Evolutionary conservation across 768 basidiomycete genomes (phyloP).

Genomic region (Termitomyces heimii): DNA sequence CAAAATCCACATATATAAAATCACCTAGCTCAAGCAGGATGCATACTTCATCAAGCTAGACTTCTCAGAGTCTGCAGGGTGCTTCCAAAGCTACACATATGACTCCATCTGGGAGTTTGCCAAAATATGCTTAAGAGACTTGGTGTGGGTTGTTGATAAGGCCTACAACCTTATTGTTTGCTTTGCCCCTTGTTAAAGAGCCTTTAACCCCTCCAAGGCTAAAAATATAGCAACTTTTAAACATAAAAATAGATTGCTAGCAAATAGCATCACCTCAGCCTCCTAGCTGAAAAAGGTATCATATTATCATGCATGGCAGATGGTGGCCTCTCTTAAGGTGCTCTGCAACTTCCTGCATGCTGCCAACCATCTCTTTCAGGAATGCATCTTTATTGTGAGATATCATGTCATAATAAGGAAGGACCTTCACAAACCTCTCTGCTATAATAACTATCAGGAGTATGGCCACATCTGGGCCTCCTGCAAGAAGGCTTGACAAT

Average conservation of each 20-base stretch:
- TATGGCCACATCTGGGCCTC: not conserved
- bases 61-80: not conserved
- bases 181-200: not conserved
- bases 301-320: not conserved
- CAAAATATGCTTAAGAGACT: not conserved
- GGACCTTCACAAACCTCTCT: not conserved
- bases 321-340: not conserved
- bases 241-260: not conserved
- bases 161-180: not conserved
- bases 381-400: not conserved
- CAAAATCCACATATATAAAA: not conserved
- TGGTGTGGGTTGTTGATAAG: not conserved
- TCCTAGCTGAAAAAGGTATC: not conserved
- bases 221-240: not conserved
- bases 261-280: not conserved
- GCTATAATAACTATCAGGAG: not conserved
- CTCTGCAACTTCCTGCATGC: not conserved
- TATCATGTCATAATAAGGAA: not conserved
- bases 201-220: not conserved
- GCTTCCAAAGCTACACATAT: not conserved
- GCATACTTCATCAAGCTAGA: not conserved
- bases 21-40: not conserved
- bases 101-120: not conserved
- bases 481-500: not conserved
- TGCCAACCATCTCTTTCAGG: not conserved